Evolutionary conservation across 2,329 filamentous ascomycete genomes (phyloP), one percentile per base, ranked within the genome.

Genomic region (Aspergillus vadensis): DNA sequence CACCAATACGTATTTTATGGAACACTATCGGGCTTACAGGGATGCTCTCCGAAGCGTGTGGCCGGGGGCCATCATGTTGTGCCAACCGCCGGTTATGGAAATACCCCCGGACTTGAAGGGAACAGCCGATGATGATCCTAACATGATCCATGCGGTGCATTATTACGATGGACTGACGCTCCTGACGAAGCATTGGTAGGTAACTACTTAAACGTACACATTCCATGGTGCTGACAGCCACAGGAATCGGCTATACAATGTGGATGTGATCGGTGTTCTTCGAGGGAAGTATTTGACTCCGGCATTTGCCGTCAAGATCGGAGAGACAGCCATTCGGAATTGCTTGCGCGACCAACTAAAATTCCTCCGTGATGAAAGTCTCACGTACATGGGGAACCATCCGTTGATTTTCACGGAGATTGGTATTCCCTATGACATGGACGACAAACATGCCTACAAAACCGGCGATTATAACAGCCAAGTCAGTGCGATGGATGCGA

Each of bases 391-490:
- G 81, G 95, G 95, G 19, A 87, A 90, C 21, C 93, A 96, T 68
- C 95, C 95, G 0, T 92, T 92, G 68, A 79, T 99, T 4, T 87
- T 97, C 75, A 96, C 92, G 0, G 95, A 99, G 73, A 98, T 98
- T 70, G 95, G 95, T 7, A 97, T 99, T 60, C 95, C 95, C 0
- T 99, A 97, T 73, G 95, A 99, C 73, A 98, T 99, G 96, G 94
- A 99, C 71, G 88, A 97, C 66, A 93, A 97, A 77, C 84, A 95
- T 71, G 95, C 95, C 1, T 99, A 99, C 79, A 91, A 92, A 77
- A 97, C 92, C 5, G 95, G 96, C 7, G 91, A 99, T 75, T 99
- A 97, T 77, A 89, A 90, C 48, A 97, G 91, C 69, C 95, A 99
- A 74, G 91, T 90, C 36, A 87, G 91, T 2, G 95, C 95, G 6